A percentile compares a stretch with the other conserved stretches of the same genome.
Conservation (phyloP, 495 filamentous ascomycete species). For the Neurospora sp. region DNA sequence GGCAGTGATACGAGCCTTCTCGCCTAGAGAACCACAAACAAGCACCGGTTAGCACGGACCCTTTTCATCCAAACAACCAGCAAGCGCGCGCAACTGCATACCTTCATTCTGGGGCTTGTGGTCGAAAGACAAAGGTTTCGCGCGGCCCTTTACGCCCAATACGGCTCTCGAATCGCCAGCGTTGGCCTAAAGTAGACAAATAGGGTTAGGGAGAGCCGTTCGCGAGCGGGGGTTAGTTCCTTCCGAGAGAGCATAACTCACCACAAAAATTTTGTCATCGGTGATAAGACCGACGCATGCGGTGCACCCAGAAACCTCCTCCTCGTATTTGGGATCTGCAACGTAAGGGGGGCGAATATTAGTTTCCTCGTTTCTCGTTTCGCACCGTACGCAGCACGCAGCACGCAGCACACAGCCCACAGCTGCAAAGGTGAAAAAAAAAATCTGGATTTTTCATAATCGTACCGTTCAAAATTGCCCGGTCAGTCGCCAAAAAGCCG, state of each 20-base stretch:
- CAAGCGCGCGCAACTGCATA: slow-evolving; percentile 24
- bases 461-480: slow-evolving; percentile 89
- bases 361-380: slow-evolving; percentile 9
- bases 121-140: slow-evolving; percentile 93
- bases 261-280: slow-evolving; percentile 87
- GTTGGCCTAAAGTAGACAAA: slow-evolving; percentile 57
- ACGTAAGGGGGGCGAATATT: not conserved
- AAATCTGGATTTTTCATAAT: not conserved
- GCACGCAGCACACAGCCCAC: not conserved
- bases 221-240: not conserved
- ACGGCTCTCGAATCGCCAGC: slow-evolving; percentile 93
- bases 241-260: slow-evolving; percentile 28
- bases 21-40: slow-evolving; percentile 45
- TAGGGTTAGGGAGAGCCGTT: slow-evolving; percentile 12
- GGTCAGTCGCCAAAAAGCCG: slow-evolving; percentile 90
- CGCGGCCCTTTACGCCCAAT: slow-evolving; percentile 87
- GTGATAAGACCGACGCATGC: slow-evolving; percentile 84
- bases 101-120: slow-evolving; percentile 99
- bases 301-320: slow-evolving; percentile 96
- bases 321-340: slow-evolving; percentile 87
- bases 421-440: not conserved
- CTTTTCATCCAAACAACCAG: not conserved
- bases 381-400: not conserved
- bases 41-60: slow-evolving; percentile 8
- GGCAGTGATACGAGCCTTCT: slow-evolving; percentile 91